Evolutionary conservation across 2,329 filamentous ascomycete genomes (phyloP), one percentile per base, ranked within the genome.

Genomic region (Pseudohalonectria lignicola): DNA sequence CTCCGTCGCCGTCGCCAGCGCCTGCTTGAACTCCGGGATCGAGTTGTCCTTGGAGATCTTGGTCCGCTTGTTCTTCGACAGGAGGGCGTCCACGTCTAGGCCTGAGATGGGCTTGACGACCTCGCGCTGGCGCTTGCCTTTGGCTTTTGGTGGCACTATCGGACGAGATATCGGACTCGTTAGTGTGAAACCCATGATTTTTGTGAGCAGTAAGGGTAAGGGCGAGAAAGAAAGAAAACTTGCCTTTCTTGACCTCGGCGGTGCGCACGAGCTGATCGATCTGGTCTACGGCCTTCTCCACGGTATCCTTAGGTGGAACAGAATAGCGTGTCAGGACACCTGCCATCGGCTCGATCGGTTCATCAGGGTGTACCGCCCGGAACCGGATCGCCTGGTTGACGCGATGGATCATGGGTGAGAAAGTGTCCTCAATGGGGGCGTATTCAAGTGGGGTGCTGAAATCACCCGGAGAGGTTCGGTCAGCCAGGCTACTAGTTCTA

Each of bases 21-120:
- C 71, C 55, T 86, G 86, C 54, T 88, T 93, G 72, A 94, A 95
- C 42, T 90, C 85, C 0, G 92, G 87, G 5, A 96, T 77, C 1
- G 88, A 77, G 45, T 96, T 96, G 9, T 81, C 71, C 0, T 72
- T 55, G 2, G 66, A 65, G 17, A 78, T 67, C 41, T 52, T 56
- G 6, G 44, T 51, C 36, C 53, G 53, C 35, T 47, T 47, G 39
- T 61, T 63, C 34, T 69, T 74, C 33, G 73, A 71, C n/a, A 96
- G 76, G 3, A 96, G 74, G 4, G 77, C 78, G 42, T 88, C 82
- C 29, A 96, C 73, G 49, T 96, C 84, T 30, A 98, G 78, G 16
- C 88, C 88, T 0, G 90, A 96, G 8, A 94, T 74, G 0, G 92
- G 92, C 49, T 90, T 90, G 41, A 82, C 72, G 1, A 71, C 61